phyloP scores from a whole-genome alignment of 1,139 yeast genomes.

The Zygosaccharomyces pseudobailii region DNA sequence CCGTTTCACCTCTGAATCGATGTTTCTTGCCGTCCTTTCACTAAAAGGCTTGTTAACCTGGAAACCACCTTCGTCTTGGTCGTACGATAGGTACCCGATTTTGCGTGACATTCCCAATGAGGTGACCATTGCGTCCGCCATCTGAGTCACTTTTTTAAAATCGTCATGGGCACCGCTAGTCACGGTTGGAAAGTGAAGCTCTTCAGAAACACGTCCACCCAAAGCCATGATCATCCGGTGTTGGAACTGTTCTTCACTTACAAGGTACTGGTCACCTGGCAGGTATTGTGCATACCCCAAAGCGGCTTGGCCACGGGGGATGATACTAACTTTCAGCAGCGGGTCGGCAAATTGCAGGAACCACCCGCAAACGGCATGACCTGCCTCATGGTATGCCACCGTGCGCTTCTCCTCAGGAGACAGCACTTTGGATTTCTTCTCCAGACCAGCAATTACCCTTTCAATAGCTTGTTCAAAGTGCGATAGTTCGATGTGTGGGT shows the following conservation, averaged over 20 bases:
- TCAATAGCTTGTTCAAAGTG: slow-evolving; percentile 97
- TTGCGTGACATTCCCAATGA: slow-evolving; percentile 85
- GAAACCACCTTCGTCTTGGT: slow-evolving; percentile 45
- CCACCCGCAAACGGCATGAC: slow-evolving; percentile 99
- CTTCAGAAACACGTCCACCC: slow-evolving; percentile 96
- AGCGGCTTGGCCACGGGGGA: slow-evolving; percentile 96
- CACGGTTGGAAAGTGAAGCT: slow-evolving; percentile 79
- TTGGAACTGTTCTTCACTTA: slow-evolving; percentile 69
- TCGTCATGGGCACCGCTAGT: slow-evolving; percentile 97
- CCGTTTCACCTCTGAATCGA: slow-evolving; percentile 79
- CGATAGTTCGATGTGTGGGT: slow-evolving; percentile 58
- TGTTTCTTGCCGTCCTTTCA: slow-evolving; percentile 72
- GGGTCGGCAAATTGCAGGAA: slow-evolving; percentile 86
- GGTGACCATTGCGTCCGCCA: slow-evolving; percentile 92
- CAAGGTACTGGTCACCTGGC: slow-evolving; percentile 87
- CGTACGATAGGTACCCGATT: slow-evolving; percentile 78
- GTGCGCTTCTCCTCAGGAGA: slow-evolving; percentile 79
- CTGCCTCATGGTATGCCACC: slow-evolving; percentile 98
- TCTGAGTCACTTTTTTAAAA: slow-evolving; percentile 90
- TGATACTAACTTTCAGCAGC: slow-evolving; percentile 85
- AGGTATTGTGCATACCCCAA: slow-evolving; percentile 97
- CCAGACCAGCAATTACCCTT: slow-evolving; percentile 94
- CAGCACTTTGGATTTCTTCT: slow-evolving; percentile 79
- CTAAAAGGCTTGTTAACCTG: slow-evolving; percentile 82
- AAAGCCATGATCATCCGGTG: slow-evolving; percentile 96